Base-by-base conservation (phyloP, 108 stramenopile species). In the Skeletonema menzelii region DNA sequence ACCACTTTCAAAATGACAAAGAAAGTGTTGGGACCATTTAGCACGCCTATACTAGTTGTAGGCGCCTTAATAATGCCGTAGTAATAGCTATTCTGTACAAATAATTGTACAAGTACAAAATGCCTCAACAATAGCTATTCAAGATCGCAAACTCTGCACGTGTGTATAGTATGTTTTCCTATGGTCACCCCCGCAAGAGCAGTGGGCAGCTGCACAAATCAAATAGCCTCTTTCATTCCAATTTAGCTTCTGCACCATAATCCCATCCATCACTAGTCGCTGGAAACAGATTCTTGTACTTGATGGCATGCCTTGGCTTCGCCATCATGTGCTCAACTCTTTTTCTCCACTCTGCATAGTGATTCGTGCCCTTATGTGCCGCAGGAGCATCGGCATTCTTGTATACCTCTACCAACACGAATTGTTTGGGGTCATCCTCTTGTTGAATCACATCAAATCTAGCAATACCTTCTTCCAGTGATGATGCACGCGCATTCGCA, bases 301-400 rank as follows among this genome's bases (percentile, higher is more conserved):
- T 84, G n/a, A 76, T 68, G 8, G 84, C 84, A 22, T 63, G 71
- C 26, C 84, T 62, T 13, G 84, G 84, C 34, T 77, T 75, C n/a
- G 82, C 85, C 85, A 86, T 86, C 82, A 86, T 84, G 24, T 86
- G 71, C 22, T 83, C 85, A 1, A 86, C 85, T 15, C 67, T 68
- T 19, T 72, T 76, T 22, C 85, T 73, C 85, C 85, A 86, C 37
- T 53, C 28, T 27, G 56, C 47, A 59, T 86, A 86, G 64, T 86
- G 85, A 17, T 76, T 70, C 19, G 85, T 86, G 30, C 81, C 76
- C 61, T 86, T 86, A 20, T 86, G 85, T 26, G 82, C 85, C 31
- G 60, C 64, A 20, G 85, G 82, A 0, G 85, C 85, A 20, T 80
- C 75, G 24, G 17, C 58, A 13, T 59, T 72, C 35, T 77, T 76